These are phyloP conservation scores for Crucihimalaya himalaica DNA, from an alignment of 345 rosid species.

Conservation along the genomic window DNA sequence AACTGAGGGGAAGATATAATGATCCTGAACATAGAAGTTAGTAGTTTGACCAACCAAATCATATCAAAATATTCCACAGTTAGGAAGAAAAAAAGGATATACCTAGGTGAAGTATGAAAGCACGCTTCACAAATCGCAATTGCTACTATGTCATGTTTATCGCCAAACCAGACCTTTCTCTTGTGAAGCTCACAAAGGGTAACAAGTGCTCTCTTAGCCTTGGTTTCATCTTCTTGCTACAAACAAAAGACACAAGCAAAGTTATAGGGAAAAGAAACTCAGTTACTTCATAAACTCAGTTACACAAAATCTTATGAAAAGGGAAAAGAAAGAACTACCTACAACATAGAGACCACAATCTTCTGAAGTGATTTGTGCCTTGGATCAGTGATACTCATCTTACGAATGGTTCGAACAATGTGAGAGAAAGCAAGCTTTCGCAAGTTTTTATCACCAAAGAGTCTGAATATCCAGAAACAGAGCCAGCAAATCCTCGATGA, in stretches of 20 bases:
- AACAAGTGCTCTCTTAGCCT: conserved; percentile 70
- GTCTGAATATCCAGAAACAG: conserved; percentile 58
- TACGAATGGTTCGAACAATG: conserved; percentile 74
- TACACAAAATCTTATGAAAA: neutral
- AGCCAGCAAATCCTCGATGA: neutral
- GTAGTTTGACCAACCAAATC: neutral
- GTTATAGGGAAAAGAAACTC: too few species aligned
- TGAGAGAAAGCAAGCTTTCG: conserved; percentile 77
- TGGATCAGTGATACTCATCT: conserved; percentile 76
- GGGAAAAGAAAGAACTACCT: conserved; percentile 46
- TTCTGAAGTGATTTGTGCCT: conserved; percentile 76
- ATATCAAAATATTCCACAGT: conserved; percentile 16
- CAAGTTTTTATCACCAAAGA: conserved; percentile 65
- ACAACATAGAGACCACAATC: conserved; percentile 58
- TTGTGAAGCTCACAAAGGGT: conserved; percentile 77
- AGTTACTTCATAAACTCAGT: neutral
- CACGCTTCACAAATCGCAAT: conserved; percentile 87
- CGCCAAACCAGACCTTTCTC: conserved; percentile 84
- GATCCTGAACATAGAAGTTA: conserved; percentile 56
- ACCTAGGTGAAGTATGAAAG: conserved; percentile 86
- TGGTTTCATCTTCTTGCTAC: conserved; percentile 81
- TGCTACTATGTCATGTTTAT: conserved; percentile 82
- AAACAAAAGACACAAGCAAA: conserved; percentile 1
- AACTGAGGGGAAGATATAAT: conserved; percentile 74
- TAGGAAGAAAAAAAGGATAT: neutral